These are phyloP conservation scores for Boletus rufocinnamomeus DNA, from an alignment of 768 basidiomycete genomes.

Conservation along the genomic window DNA sequence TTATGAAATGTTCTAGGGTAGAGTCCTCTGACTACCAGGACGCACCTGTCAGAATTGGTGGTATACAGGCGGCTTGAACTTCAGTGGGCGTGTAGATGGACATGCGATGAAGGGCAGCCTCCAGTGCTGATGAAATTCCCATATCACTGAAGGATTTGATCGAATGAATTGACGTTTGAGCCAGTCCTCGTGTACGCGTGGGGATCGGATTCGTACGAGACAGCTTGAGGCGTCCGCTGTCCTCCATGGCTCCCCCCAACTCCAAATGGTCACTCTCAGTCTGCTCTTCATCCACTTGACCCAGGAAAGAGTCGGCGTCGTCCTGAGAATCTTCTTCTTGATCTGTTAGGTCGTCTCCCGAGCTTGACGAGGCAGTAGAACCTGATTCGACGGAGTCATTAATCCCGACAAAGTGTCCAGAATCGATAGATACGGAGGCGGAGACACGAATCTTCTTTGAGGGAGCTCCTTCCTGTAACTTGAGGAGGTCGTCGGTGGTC, in stretches of 20 bases:
- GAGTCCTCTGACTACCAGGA: neutral
- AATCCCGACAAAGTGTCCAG: neutral
- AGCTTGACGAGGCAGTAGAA: constrained; percentile 9
- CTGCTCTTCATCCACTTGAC: constrained; percentile 1
- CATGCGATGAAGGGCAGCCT: constrained; percentile 71
- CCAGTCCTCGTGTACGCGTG: constrained; percentile 6
- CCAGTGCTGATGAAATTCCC: constrained; percentile 60
- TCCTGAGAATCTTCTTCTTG: constrained; percentile 25
- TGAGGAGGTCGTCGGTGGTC: constrained; percentile 50
- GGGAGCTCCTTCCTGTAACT: constrained; percentile 44
- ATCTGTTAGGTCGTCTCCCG: constrained; percentile 16
- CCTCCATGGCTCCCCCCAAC: constrained; percentile 8
- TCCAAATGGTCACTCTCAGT: neutral
- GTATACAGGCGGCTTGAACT: constrained; percentile 89
- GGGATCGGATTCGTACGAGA: constrained; percentile 26
- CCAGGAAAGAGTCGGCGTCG: constrained; percentile 11
- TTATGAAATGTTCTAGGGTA: neutral
- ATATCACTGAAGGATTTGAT: constrained; percentile 53
- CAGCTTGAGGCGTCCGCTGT: constrained; percentile 20
- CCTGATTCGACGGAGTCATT: constrained; percentile 1
- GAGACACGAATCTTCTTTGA: constrained; percentile 38
- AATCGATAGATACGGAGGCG: constrained; percentile 2
- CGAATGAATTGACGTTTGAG: constrained; percentile 10
- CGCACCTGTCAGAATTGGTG: constrained; percentile 76
- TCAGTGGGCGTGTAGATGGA: constrained; percentile 84